Evolutionary conservation across 352 stramenopile species (phyloP).

Genomic region (Pythium scleroteichum): DNA sequence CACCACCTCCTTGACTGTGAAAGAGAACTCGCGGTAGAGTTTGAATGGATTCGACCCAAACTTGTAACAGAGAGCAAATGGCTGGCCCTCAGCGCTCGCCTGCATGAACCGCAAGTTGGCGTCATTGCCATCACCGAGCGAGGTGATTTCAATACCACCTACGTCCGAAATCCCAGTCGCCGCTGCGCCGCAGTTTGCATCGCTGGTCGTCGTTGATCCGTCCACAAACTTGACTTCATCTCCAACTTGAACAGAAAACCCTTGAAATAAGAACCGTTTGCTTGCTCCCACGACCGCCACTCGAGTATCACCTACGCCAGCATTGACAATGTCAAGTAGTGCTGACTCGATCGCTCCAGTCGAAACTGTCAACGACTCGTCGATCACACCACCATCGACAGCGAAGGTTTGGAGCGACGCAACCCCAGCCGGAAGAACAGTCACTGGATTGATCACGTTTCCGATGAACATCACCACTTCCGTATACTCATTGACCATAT

Average conservation of each 20-base stretch:
- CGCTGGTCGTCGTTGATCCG: conserved; percentile 47
- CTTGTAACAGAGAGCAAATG: conserved; percentile 71
- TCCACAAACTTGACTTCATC: conserved; percentile 74
- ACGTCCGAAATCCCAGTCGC: conserved; percentile 47
- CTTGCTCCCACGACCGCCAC: conserved; percentile 48
- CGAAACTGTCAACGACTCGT: conserved; percentile 34
- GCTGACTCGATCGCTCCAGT: conserved; percentile 40
- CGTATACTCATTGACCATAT: conserved; percentile 40
- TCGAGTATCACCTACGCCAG: conserved; percentile 37
- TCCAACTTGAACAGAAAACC: conserved; percentile 32
- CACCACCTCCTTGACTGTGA: conserved; percentile 57
- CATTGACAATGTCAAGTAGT: conserved; percentile 40
- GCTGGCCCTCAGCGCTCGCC: conserved; percentile 34
- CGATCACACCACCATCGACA: conserved; percentile 47
- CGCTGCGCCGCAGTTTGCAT: conserved; percentile 49
- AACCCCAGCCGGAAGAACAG: conserved; percentile 32
- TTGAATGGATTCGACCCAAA: conserved; percentile 73
- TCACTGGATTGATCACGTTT: conserved; percentile 47
- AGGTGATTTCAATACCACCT: conserved; percentile 41
- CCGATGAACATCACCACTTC: conserved; percentile 40
- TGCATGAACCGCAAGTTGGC: conserved; percentile 45
- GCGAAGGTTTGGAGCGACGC: conserved; percentile 35
- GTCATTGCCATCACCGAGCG: conserved; percentile 27
- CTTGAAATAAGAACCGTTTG: conserved; percentile 56
- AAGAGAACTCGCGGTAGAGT: conserved; percentile 43